Evolutionary conservation across 768 basidiomycete species (phyloP).

Genomic region (Boletus reticuloceps): DNA sequence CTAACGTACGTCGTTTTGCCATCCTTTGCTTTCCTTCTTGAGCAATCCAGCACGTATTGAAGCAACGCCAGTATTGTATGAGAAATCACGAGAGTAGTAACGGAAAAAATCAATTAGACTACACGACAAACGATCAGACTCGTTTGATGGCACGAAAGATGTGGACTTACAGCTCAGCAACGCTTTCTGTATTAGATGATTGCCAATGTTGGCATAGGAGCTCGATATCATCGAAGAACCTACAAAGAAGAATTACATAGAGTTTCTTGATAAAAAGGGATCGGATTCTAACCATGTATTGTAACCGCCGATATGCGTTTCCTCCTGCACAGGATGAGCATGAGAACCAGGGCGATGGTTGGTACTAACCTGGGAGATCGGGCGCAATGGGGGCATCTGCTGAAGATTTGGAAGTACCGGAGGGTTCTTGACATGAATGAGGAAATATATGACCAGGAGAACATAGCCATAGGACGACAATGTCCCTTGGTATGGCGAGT

Average conservation of each 20-base stretch:
- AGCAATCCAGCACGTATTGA: conserved; percentile 87
- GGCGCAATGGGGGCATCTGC: conserved; percentile 88
- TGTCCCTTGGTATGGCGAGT: conserved; percentile 96
- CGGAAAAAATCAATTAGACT: conserved; percentile 98
- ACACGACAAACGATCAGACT: conserved; percentile 8
- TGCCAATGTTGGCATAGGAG: conserved; percentile 89
- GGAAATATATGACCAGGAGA: conserved; percentile 95
- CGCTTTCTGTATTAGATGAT: conserved; percentile 88
- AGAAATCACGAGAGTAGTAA: conserved; percentile 92
- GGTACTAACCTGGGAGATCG: conserved; percentile 68
- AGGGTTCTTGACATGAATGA: conserved; percentile 96
- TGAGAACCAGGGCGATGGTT: conserved; percentile 6
- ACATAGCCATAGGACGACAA: conserved; percentile 97
- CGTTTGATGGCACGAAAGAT: neutral
- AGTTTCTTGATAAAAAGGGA: conserved; percentile 5
- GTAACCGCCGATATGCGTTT: conserved; percentile 74
- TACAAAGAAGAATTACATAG: conserved; percentile 26
- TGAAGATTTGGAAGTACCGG: conserved; percentile 95
- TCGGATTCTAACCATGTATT: conserved; percentile 65
- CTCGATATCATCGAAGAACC: conserved; percentile 98
- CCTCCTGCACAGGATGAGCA: conserved; percentile 49
- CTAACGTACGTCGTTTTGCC: conserved; percentile 84
- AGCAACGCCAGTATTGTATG: conserved; percentile 86
- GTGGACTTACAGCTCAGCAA: conserved; percentile 81
- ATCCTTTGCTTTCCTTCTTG: conserved; percentile 91